These are phyloP conservation scores for Aphanoascus verrucosus DNA, from an alignment of 2,329 filamentous ascomycete species.

Conservation along the genomic window DNA sequence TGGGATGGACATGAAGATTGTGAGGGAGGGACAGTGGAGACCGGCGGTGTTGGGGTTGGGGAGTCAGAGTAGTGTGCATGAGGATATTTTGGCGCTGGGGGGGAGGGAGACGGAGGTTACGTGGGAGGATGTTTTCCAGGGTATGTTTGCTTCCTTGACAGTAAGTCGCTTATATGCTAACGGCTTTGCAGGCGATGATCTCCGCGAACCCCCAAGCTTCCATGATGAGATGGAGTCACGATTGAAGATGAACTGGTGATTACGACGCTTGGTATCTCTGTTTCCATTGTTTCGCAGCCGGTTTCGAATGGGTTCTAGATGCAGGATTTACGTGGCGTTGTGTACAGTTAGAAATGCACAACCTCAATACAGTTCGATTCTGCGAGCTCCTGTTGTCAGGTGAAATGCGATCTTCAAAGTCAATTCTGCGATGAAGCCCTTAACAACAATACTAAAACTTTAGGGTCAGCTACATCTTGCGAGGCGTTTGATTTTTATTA, in stretches of 20 bases:
- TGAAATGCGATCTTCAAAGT: too few relatives aligned
- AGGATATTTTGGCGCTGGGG: conserved; percentile 62
- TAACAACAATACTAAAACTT: not conserved
- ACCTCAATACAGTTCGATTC: conserved; percentile 2
- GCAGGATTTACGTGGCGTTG: conserved; percentile 4
- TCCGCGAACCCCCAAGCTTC: conserved; percentile 58
- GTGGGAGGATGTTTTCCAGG: conserved; percentile 91
- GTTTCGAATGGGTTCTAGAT: not conserved
- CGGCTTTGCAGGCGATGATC: conserved; percentile 49
- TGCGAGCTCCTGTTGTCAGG: not conserved
- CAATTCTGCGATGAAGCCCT: too few relatives aligned
- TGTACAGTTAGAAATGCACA: conserved; percentile 6
- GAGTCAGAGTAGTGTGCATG: conserved; percentile 58
- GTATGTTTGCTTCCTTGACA: conserved; percentile 33
- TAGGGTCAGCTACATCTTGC: too few relatives aligned
- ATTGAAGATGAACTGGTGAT: conserved; percentile 58
- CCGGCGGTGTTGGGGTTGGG: conserved; percentile 57
- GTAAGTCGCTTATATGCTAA: conserved; percentile 9
- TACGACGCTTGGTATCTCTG: not conserved
- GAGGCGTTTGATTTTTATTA: too few relatives aligned
- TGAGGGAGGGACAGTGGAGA: conserved; percentile 62
- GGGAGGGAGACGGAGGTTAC: conserved; percentile 65
- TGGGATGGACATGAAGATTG: conserved; percentile 91
- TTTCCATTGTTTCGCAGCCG: not conserved
- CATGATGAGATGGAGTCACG: conserved; percentile 92